Evolutionary conservation across 2,329 filamentous ascomycete species (phyloP).

Genomic region (Colletotrichum tropicicola): DNA sequence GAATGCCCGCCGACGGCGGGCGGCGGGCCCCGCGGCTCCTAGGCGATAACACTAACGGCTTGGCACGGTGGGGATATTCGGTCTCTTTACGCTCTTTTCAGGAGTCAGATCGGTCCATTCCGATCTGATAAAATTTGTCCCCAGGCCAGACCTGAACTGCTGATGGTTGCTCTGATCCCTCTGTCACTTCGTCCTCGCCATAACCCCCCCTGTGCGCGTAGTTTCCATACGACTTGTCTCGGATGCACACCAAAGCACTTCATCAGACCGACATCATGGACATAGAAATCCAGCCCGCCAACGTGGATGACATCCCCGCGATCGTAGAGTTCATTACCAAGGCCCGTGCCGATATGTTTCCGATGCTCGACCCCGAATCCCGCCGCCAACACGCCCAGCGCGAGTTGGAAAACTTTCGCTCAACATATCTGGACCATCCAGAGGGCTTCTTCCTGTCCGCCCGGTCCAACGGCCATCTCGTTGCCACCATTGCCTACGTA

Average conservation of each 20-base stretch:
- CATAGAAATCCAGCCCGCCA: conserved; percentile 30
- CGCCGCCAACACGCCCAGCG: conserved; percentile 26
- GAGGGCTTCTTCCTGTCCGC: conserved; percentile 35
- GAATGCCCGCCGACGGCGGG: neutral
- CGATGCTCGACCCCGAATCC: conserved; percentile 33
- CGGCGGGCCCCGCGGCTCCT: no score
- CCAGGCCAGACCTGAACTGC: no score
- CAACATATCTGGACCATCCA: conserved; percentile 34
- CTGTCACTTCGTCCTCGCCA: no score
- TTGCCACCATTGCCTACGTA: conserved; percentile 37
- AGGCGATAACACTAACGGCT: no score
- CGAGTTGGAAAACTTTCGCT: conserved; percentile 34
- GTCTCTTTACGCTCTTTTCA: no score
- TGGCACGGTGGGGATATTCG: no score
- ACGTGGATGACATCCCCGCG: conserved; percentile 32
- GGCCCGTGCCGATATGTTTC: conserved; percentile 39
- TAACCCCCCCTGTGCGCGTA: no score
- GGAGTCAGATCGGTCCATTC: no score
- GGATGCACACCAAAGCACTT: neutral
- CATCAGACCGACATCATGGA: neutral
- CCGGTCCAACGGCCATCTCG: conserved; percentile 17
- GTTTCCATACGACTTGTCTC: neutral
- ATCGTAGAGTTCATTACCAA: conserved; percentile 35
- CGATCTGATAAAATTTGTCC: no score
- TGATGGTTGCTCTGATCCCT: no score